Evolutionary conservation across 2,329 filamentous ascomycete species (phyloP), one percentile per base, ranked within the genome.

Genomic region (Neurospora crassa): DNA sequence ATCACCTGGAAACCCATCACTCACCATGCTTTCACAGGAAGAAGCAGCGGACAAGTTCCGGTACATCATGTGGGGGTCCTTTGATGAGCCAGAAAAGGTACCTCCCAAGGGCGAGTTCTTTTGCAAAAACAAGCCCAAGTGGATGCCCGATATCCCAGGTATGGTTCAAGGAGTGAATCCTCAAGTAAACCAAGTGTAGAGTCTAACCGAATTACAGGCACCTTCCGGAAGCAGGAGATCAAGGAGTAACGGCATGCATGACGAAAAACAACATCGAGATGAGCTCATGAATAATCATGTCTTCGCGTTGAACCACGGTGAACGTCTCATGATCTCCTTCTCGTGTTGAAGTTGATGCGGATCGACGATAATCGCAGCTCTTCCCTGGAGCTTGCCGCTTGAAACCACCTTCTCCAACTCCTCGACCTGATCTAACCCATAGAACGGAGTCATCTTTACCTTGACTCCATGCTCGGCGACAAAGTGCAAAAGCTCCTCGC

Each of bases 31-130:
- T 37, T 67, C 8, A 37, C 43, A 80, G 78, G 79, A 82, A 73
- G 76, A 84, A 74, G 80, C 85, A 11, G 83, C 82, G 20, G 82
- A 85, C 53, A 80, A 79, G 74, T 82, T 82, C 70, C 78, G 80
- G n/a, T 83, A 83, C 68, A 74, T 83, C 40, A 78, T 82, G 73
- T 82, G 81, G 77, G 85, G 86, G 1, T 84, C 84, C 0, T 77
- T 88, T 4, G 85, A 87, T 71, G 80, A 85, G 24, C 83, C 82
- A 0, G 83, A 84, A 16, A 80, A 78, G 69, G 76, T 87, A 11
- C 83, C 84, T 6, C 85, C 85, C 0, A 87, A 86, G 74, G 85
- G 85, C 0, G 85, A 87, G 73, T 87, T 87, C 78, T 88, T 86
- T 74, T 86, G 84, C 76, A 84, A 80, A 69, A 76, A 79, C 47